These are phyloP conservation scores for Camelina neglecta DNA, from an alignment of 345 rosid genomes.

Conservation along the genomic window DNA sequence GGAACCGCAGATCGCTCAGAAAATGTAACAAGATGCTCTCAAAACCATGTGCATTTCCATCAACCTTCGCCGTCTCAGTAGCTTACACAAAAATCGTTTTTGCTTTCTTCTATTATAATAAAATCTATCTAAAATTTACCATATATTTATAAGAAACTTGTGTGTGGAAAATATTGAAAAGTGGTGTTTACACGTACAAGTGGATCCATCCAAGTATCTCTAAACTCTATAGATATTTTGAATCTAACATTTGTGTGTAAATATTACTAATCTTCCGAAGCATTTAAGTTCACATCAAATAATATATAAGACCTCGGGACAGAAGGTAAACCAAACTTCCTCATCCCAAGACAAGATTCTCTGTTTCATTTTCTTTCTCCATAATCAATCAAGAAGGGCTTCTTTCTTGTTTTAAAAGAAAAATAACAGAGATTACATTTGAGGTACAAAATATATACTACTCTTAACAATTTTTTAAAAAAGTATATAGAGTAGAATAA, in stretches of 20 bases:
- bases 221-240: slow-evolving; percentile 12
- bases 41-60: slow-evolving; percentile 41
- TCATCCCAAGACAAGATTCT: slow-evolving; percentile 46
- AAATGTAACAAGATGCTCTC: slow-evolving; percentile 29
- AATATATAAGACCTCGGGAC: slow-evolving; percentile 16
- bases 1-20: slow-evolving; percentile 47
- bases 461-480: too few relatives aligned
- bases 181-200: slow-evolving; percentile 20
- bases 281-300: slow-evolving; percentile 25
- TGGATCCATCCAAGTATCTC: slow-evolving; percentile 14
- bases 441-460: slow-evolving; percentile 4
- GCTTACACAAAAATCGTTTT: slow-evolving; percentile 32
- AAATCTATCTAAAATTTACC: slow-evolving; percentile 4
- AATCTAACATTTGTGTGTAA: slow-evolving; percentile 28
- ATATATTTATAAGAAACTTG: background rate
- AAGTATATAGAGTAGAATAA: background rate
- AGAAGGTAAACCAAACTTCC: slow-evolving; percentile 29
- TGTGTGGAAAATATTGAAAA: background rate
- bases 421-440: background rate
- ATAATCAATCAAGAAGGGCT: background rate
- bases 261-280: slow-evolving; percentile 5
- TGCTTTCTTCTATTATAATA: background rate
- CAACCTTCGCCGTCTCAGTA: slow-evolving; percentile 41
- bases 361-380: background rate
- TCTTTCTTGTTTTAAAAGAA: background rate